A percentile compares a stretch with the other conserved stretches of the same genome.
Conservation (phyloP, 352 stramenopile species). For the Globisporangium ultimum region DNA sequence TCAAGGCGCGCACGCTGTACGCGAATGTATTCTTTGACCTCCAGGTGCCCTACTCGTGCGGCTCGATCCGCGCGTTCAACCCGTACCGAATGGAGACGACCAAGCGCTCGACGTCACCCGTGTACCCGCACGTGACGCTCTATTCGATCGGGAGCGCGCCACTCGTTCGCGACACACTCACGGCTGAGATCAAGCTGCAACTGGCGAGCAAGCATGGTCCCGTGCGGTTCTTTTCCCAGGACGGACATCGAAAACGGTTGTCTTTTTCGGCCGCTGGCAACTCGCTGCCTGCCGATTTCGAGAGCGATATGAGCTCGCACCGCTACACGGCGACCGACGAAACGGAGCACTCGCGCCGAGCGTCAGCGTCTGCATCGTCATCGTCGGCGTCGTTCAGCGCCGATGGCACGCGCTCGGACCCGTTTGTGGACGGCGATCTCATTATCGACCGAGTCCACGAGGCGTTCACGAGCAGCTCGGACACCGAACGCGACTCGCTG, state of each 20-base stretch:
- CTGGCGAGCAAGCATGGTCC: conserved; percentile 37
- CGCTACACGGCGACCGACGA: conserved; percentile 13
- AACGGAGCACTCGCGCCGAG: conserved; percentile 11
- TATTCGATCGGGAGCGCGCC: conserved; percentile 51
- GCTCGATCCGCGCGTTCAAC: conserved; percentile 73
- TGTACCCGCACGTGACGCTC: conserved; percentile 67
- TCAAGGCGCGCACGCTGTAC: conserved; percentile 67
- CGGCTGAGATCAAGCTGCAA: conserved; percentile 23
- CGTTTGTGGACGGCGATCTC: conserved; percentile 50
- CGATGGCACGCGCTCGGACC: conserved; percentile 29
- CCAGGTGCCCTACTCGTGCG: conserved; percentile 78
- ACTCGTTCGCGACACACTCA: conserved; percentile 51
- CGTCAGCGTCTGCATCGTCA: conserved; percentile 3
- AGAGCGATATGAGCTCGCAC: not conserved
- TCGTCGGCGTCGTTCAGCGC: conserved; percentile 14
- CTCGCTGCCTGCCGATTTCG: too few species aligned
- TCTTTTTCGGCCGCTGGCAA: conserved; percentile 6
- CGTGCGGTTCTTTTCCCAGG: conserved; percentile 19
- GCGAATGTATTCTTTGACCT: conserved; percentile 80
- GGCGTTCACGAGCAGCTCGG: conserved; percentile 45
- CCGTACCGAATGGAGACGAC: conserved; percentile 57
- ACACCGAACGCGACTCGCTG: conserved; percentile 54
- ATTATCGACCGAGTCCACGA: conserved; percentile 66
- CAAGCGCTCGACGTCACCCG: conserved; percentile 44
- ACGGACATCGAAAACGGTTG: conserved; percentile 11